Conservation (phyloP, 306 rosid species). For the Bauhinia variegata region DNA sequence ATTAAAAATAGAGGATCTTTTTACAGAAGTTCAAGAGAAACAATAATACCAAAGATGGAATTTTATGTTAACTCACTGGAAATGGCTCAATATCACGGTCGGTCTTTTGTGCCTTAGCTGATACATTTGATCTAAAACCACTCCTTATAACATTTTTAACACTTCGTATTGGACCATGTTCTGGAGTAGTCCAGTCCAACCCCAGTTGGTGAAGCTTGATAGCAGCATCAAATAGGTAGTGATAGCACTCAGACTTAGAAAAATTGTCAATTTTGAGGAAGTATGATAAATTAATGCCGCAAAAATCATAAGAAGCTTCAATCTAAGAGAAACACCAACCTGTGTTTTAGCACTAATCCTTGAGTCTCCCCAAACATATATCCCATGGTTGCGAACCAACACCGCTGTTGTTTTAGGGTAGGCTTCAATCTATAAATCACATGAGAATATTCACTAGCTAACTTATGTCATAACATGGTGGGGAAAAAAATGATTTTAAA, state of each 20-base stretch:
- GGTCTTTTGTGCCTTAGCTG: constrained; percentile 62
- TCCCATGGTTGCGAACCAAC: constrained; percentile 97
- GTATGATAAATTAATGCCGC: constrained; percentile 25
- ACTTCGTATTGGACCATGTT: constrained; percentile 69
- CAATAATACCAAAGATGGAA: constrained; percentile 17
- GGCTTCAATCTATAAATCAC: constrained; percentile 69
- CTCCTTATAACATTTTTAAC: constrained; percentile 51
- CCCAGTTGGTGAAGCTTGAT: constrained; percentile 86
- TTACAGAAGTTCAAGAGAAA: constrained; percentile 16
- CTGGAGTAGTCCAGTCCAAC: constrained; percentile 78
- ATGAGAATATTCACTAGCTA: constrained; percentile 20
- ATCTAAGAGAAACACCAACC: constrained; percentile 52
- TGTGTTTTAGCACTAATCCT: constrained; percentile 97
- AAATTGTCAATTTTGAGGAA: constrained; percentile 36
- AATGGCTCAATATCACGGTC: constrained; percentile 45
- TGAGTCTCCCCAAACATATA: constrained; percentile 94
- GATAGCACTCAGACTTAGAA: constrained; percentile 83
- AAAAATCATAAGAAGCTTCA: neutral
- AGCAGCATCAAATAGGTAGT: constrained; percentile 93
- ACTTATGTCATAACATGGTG: constrained; percentile 16
- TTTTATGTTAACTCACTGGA: constrained; percentile 53
- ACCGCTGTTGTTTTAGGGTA: constrained; percentile 97
- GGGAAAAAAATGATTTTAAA: neutral
- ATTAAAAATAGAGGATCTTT: constrained; percentile 28
- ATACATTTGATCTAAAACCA: constrained; percentile 42